Percentiles rank a stretch among this genome's conserved stretches.
phyloP scores from a whole-genome alignment of 495 filamentous ascomycete species.

The Podospora tetraspora region DNA sequence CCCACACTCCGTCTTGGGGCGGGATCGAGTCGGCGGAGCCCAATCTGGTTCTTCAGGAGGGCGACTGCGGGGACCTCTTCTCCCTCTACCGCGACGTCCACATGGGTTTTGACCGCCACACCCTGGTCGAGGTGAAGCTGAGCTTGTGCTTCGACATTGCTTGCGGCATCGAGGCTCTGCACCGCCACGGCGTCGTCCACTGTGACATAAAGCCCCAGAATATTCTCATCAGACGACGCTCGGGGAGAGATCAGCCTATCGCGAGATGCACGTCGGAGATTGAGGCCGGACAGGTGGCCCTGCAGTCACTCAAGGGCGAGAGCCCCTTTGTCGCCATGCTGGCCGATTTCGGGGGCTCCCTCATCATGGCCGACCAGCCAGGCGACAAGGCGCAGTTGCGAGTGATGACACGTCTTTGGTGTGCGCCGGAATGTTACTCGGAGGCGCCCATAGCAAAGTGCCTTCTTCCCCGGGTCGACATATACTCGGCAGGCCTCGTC shows the following conservation, averaged over 20 bases:
- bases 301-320: background rate
- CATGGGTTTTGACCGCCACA: background rate
- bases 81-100: background rate
- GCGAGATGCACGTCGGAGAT: background rate
- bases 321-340: constrained; percentile 1
- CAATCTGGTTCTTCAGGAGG: background rate
- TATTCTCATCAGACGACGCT: background rate
- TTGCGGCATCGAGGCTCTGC: background rate
- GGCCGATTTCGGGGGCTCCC: background rate
- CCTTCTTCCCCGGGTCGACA: background rate
- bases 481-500: background rate
- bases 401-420: background rate
- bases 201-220: background rate
- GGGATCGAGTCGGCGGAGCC: background rate
- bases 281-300: background rate
- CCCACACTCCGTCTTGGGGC: background rate
- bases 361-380: constrained; percentile 1
- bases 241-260: background rate
- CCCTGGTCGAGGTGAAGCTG: background rate
- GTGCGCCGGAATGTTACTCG: background rate
- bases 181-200: background rate
- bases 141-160: constrained; percentile 1
- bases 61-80: background rate
- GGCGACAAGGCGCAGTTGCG: background rate
- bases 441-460: background rate